These are phyloP conservation scores for Sporisorium graminicola DNA, from an alignment of 1,284 basidiomycete genomes.

Conservation along the genomic window DNA sequence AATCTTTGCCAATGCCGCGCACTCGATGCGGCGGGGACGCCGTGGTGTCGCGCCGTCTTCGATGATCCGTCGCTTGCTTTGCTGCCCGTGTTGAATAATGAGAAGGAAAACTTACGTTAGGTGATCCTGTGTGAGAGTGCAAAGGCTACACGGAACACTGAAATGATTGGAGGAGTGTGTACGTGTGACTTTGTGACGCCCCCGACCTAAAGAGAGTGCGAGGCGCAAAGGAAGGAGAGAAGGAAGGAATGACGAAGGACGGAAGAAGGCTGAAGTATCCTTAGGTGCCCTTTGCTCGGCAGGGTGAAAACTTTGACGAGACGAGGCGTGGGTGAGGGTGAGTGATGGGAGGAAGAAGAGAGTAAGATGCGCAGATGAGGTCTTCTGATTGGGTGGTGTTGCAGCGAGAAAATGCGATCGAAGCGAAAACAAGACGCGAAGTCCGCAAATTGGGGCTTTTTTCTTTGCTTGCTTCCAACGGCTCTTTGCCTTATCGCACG, in stretches of 20 bases:
- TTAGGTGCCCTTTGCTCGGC: conserved; percentile 1
- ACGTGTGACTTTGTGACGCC: conserved; percentile 13
- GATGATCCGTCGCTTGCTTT: background rate
- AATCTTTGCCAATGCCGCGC: conserved; percentile 57
- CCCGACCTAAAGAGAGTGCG: conserved; percentile 29
- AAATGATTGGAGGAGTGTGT: background rate
- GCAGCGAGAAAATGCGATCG: conserved; percentile 29
- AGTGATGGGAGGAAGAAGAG: conserved; percentile 6
- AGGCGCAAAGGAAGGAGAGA: conserved; percentile 17
- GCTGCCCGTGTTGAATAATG: background rate
- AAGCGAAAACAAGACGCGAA: conserved; percentile 12
- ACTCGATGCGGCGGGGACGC: background rate
- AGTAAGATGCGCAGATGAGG: background rate
- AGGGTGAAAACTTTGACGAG: conserved; percentile 20
- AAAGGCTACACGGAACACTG: background rate
- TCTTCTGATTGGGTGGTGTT: conserved; percentile 44
- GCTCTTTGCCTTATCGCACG: conserved; percentile 23
- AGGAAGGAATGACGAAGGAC: background rate
- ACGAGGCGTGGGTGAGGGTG: background rate
- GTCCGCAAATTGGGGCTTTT: conserved; percentile 5
- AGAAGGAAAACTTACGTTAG: conserved; percentile 3
- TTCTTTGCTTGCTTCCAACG: background rate
- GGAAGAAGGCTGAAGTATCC: conserved; percentile 1
- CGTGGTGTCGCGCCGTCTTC: background rate
- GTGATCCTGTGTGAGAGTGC: background rate